Evolutionary conservation across 2,329 filamentous ascomycete species (phyloP), one percentile per base, ranked within the genome.

Genomic region (Penicillium sp.): DNA sequence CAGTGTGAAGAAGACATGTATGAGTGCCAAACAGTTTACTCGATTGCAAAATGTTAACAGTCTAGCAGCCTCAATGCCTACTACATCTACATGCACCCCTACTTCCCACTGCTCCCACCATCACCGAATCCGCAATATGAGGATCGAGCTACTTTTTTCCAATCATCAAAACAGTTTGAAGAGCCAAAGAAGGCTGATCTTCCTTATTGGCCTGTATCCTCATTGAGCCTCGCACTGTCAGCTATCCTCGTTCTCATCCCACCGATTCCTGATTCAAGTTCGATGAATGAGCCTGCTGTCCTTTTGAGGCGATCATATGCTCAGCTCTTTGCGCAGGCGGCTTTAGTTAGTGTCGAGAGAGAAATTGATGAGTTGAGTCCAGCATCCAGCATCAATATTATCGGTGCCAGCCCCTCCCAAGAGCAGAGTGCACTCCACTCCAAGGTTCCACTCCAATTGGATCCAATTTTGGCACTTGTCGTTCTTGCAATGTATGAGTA

Each of bases 61-160:
- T 14, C 3, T 21, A 19, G 7, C 16, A 70, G 67, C 43, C 9
- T 58, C 19, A 68, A 68, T 37, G 64, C 66, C 5, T 69, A 70
- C 49, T 69, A 70, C 37, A 59, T 69, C 3, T 67, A 60, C 33
- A 63, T 70, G 43, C 68, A 69, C 41, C 59, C 64, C 24, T 69
- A 66, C 45, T 50, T 69, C 19, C 64, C 67, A 2, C 22, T 69
- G n/a, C 48, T 69, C 4, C 68, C 65, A 0, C 55, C 62, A 6
- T 44, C 63, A 1, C 29, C 56, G 3, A 14, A 21, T n/a, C 52
- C 55, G 0, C 57, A 45, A 22, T 54, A 59, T 35, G 53, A 61
- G 41, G 64, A 68, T 44, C 46, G 35, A 2, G 41, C 49, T 9
- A 46, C 55, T 2, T n/a, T 29, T 5, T 24, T 59, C 27, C 51